Base-by-base conservation (phyloP, 2,329 filamentous ascomycete species). In the Helicocarpus griseus region DNA sequence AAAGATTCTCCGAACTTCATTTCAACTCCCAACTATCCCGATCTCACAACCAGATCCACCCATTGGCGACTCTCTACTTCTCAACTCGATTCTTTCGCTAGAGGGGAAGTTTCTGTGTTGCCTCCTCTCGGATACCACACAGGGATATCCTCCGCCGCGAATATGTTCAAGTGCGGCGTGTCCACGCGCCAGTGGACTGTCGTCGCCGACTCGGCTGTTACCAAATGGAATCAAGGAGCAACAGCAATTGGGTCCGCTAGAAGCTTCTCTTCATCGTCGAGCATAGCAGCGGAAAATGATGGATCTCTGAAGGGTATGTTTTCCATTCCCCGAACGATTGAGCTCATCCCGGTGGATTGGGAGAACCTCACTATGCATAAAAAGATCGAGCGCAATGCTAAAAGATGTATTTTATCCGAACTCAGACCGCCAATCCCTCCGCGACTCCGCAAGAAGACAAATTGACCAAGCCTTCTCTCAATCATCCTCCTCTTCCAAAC, bases 201-300 rank as follows among this genome's bases (percentile, higher is more conserved):
- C 14, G 43, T 38, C 41, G 43, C 24, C n/a, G 40, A 45, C 40
- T 43, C 39, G 8, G 28, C 21, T 2, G 28, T 29, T 8, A 43
- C 24, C 19, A 50, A 43, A 26, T 43, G 38, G 38, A 40, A 29
- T 43, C 38, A 50, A 36, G 48, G 38, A 50, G 28, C 40, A n/a
- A 17, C 38, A n/a, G 17, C 44, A 14, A 19, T 13, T 29, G 29
- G 28, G 17, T 31, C 24, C 11, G 2, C 38, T 13, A 29, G 40
- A 36, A 19, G 28, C 4, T 40, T 45, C 17, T 51, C 43, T 38
- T 51, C 49, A 4, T 46, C 49, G 7, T 28, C 49, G 8, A n/a
- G 6, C 49, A 46, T 40, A 35, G 41, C 49, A 39, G 13, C 29
- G 5, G 39, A 40, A 22, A 40, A 45, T 29, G 35, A 38, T 28